Conservation (phyloP, 148 eudicot species). For the Polygonum maritimum region DNA sequence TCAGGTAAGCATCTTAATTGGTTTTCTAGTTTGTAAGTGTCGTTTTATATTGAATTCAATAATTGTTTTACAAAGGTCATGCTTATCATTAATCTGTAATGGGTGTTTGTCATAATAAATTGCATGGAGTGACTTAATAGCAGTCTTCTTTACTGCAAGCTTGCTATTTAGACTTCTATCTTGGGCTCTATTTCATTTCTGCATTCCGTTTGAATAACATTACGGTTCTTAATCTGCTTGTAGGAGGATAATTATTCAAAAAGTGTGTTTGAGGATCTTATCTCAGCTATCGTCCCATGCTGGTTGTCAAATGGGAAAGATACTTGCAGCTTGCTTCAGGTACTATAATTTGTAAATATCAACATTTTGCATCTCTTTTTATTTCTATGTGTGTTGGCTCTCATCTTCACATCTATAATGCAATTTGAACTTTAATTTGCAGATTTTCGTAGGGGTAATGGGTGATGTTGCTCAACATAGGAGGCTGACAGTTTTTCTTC, state of each 20-base stretch:
- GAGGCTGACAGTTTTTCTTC: constrained; percentile 57
- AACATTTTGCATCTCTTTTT: not conserved
- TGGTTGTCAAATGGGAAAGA: constrained; percentile 55
- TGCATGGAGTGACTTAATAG: not conserved
- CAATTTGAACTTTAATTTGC: constrained; percentile 3
- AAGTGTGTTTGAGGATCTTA: constrained; percentile 67
- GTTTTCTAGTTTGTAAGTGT: not conserved
- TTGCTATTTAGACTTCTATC: not conserved
- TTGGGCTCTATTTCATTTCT: not conserved
- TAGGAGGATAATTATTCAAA: constrained; percentile 69
- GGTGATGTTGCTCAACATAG: constrained; percentile 67
- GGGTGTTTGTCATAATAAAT: not conserved
- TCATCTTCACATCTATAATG: not conserved
- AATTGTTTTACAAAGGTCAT: not conserved
- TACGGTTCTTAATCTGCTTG: constrained; percentile 9
- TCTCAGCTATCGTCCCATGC: constrained; percentile 73
- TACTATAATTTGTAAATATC: constrained; percentile 12
- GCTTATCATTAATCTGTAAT: not conserved
- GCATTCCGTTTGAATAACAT: not conserved
- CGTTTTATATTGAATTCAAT: not conserved
- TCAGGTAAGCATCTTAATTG: constrained; percentile 34
- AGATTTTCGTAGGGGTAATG: constrained; percentile 64
- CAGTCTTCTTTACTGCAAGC: not conserved
- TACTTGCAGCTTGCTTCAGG: constrained; percentile 56
- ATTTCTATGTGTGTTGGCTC: not conserved